Percentiles rank a stretch among this genome's conserved stretches.
Conservation (phyloP, 78 protist genomes). For the Dictyostelium citrinum region DNA sequence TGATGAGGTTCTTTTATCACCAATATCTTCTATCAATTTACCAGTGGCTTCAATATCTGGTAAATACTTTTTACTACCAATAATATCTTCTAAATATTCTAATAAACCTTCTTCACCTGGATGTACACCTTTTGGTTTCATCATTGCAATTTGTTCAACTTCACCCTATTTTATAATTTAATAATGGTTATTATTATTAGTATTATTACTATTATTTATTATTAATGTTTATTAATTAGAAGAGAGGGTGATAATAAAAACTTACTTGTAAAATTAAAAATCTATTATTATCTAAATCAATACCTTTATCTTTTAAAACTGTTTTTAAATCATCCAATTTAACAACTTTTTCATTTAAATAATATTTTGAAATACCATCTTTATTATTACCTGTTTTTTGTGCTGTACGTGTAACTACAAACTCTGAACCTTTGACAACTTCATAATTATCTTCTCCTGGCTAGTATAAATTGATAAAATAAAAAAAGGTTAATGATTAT, state of each 20-base stretch:
- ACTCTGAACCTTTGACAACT: slow-evolving; percentile 84
- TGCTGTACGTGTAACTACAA: slow-evolving; percentile 93
- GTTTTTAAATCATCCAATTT: slow-evolving; percentile 78
- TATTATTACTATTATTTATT: background rate
- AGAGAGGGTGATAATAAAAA: background rate
- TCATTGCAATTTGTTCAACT: slow-evolving; percentile 98
- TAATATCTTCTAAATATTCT: slow-evolving; percentile 99
- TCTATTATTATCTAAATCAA: slow-evolving; percentile 99
- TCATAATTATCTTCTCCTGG: slow-evolving; percentile 63
- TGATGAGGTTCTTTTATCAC: slow-evolving; percentile 83
- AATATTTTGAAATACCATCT: slow-evolving; percentile 79
- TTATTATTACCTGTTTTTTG: background rate
- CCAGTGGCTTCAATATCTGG: slow-evolving; percentile 82
- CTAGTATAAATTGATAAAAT: background rate
- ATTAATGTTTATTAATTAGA: background rate
- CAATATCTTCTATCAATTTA: slow-evolving; percentile 79
- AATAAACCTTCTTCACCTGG: slow-evolving; percentile 97
- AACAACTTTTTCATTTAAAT: slow-evolving; percentile 75
- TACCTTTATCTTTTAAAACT: slow-evolving; percentile 87
- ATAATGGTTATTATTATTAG: background rate
- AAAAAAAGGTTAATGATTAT: too few relatives aligned
- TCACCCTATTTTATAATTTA: slow-evolving; percentile 88
- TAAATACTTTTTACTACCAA: slow-evolving; percentile 91
- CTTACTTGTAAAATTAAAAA: slow-evolving; percentile 98
- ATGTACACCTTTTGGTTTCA: slow-evolving; percentile 98